These are phyloP conservation scores for Echinosophora koreensis DNA, from an alignment of 306 rosid genomes.

Conservation along the genomic window DNA sequence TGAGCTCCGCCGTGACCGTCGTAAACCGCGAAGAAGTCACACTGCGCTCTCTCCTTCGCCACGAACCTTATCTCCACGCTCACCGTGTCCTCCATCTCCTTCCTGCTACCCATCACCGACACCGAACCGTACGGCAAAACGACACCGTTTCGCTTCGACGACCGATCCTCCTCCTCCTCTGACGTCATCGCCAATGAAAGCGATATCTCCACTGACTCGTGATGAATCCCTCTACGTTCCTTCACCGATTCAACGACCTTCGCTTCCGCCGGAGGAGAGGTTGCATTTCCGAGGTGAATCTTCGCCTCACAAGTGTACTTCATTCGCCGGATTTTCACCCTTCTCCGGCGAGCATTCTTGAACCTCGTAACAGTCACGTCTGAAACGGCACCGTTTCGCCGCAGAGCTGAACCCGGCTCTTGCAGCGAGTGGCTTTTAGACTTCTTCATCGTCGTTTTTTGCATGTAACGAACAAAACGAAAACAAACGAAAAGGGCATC, in stretches of 20 bases:
- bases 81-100: slow-evolving; percentile 90
- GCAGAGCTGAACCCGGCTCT: slow-evolving; percentile 20
- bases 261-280: neutral
- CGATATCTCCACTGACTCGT: slow-evolving; percentile 47
- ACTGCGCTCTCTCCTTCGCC: slow-evolving; percentile 46
- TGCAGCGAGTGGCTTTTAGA: slow-evolving; percentile 11
- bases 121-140: slow-evolving; percentile 58
- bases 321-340: slow-evolving; percentile 56
- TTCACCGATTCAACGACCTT: neutral
- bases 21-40: slow-evolving; percentile 76
- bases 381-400: slow-evolving; percentile 21
- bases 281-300: slow-evolving; percentile 33
- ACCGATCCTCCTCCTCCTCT: slow-evolving; percentile 39
- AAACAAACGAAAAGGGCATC: neutral
- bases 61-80: slow-evolving; percentile 68
- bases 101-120: slow-evolving; percentile 80
- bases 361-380: neutral
- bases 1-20: slow-evolving; percentile 90
- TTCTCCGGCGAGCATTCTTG: slow-evolving; percentile 47
- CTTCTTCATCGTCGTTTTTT: slow-evolving; percentile 28
- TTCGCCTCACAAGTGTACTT: slow-evolving; percentile 59
- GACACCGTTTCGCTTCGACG: slow-evolving; percentile 2
- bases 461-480: slow-evolving; percentile 28
- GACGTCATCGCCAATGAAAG: slow-evolving; percentile 45
- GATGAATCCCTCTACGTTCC: slow-evolving; percentile 23